phyloP scores from a whole-genome alignment of 2,329 filamentous ascomycete genomes.

The Claviceps quebecensis region DNA sequence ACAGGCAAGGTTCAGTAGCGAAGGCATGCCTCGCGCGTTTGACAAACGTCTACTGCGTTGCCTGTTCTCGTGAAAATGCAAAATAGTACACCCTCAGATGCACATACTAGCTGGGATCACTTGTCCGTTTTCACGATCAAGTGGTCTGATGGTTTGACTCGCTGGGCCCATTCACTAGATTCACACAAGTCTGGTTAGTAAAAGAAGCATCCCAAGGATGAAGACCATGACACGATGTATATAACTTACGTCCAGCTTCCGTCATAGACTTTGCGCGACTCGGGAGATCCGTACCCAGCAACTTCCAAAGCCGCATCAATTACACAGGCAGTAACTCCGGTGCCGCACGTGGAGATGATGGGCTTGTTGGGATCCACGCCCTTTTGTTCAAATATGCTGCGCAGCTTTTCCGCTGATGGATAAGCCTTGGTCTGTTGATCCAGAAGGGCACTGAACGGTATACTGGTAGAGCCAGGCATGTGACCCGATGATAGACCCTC shows the following conservation, averaged over 20 bases:
- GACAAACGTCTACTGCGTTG: background rate
- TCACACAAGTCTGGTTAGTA: constrained; percentile 13
- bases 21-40: constrained; percentile 1
- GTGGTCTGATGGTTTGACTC: constrained; percentile 45
- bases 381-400: constrained; percentile 63
- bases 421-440: constrained; percentile 74
- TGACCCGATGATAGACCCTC: constrained; percentile 79
- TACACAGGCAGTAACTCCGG: constrained; percentile 83
- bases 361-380: constrained; percentile 67
- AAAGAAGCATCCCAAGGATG: background rate
- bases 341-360: constrained; percentile 81
- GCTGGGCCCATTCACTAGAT: constrained; percentile 52
- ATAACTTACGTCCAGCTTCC: constrained; percentile 91
- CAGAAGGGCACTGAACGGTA: constrained; percentile 68
- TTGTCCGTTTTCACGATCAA: constrained; percentile 42
- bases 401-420: constrained; percentile 56
- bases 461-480: constrained; percentile 73
- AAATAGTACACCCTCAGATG: constrained; percentile 1
- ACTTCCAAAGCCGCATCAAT: constrained; percentile 76
- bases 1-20: background rate
- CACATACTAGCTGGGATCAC: background rate
- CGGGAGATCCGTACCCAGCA: constrained; percentile 55
- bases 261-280: constrained; percentile 70
- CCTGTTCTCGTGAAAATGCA: background rate
- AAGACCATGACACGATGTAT: background rate